Percentiles rank a stretch among this genome's conserved stretches.
Evolutionary conservation across 1,284 basidiomycete species (phyloP).

Genomic region (Phellopilus nigrolimitatus): DNA sequence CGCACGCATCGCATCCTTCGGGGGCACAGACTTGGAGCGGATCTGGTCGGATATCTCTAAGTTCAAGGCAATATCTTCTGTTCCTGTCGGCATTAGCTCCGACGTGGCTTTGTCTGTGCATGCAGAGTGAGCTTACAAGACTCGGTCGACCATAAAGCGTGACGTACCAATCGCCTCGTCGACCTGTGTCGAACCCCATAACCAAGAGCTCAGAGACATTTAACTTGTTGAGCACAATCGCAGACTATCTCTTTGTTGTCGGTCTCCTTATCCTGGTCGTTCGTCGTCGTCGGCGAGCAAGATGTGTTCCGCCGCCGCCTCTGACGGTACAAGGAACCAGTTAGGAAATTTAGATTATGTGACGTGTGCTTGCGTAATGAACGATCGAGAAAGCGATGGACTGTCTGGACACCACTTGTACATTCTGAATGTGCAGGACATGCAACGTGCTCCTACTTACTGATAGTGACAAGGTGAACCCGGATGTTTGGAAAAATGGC

Average conservation of each 20-base stretch:
- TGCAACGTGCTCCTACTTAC: too few relatives aligned
- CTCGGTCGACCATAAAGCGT: background rate
- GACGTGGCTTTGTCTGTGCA: conserved; percentile 83
- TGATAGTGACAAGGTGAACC: too few relatives aligned
- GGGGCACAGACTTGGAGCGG: conserved; percentile 82
- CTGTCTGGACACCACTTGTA: too few relatives aligned
- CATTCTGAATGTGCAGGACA: too few relatives aligned
- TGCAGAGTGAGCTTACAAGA: conserved; percentile 5
- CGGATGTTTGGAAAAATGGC: too few relatives aligned
- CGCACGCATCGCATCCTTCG: conserved; percentile 85
- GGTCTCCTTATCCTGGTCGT: background rate
- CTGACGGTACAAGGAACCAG: background rate
- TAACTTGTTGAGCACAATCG: conserved; percentile 26
- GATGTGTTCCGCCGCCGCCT: background rate
- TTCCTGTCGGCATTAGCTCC: conserved; percentile 74
- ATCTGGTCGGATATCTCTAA: conserved; percentile 98
- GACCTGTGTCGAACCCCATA: conserved; percentile 74
- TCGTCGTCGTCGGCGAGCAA: conserved; percentile 6
- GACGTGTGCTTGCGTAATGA: too few relatives aligned
- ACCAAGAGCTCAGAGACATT: conserved; percentile 52
- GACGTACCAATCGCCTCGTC: conserved; percentile 73
- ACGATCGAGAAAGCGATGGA: too few relatives aligned
- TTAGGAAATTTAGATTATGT: background rate
- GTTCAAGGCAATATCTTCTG: conserved; percentile 90
- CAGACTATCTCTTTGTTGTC: background rate